Evolutionary conservation across 805 yeast genomes (phyloP), one percentile per base, ranked within the genome.

Genomic region (Saturnispora silvae): DNA sequence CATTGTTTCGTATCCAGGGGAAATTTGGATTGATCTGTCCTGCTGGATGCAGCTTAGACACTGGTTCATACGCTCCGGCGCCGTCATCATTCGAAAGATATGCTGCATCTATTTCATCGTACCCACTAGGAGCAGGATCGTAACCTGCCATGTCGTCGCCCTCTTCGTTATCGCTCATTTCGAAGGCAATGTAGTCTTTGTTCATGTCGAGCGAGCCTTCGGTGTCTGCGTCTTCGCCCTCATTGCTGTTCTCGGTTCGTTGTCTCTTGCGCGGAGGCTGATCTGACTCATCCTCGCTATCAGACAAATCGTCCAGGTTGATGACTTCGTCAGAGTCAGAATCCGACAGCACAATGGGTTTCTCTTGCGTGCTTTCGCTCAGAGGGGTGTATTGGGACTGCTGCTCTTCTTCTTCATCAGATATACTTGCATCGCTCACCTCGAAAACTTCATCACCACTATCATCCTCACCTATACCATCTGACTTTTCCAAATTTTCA

Each of bases 1-100:
- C 89, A 46, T 77, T 81, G 43, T 77, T 74, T 37, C 75, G 65
- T 18, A 82, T 68, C 95, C 95, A 85, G 0, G 94, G 94, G 42
- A 57, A 75, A 24, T 63, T 55, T 2, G 63, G 50, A 22, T 58
- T 56, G 3, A 58, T 46, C 7, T 47, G 49, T 3, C 55, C 62
- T 3, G 47, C 38, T 39, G 46, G 54, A 38, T 51, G 52, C 20
- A 24, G 42, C 1, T 38, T 34, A 33, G 56, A 46, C 40, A 52
- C 47, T 24, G 59, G 49, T 28, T 49, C 54, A 35, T 49, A 52
- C 9, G 45, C 44, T 17, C 42, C 44, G 6, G 23, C 13, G 2
- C 53, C 43, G 35, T 64, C 68, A 40, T 70, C 75, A 39, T 67
- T 67, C 44, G 72, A 67, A 20, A 68, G 45, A 20, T 65, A 58